Conservation (phyloP, 2,329 filamentous ascomycete genomes). For the Neonectria magnoliae region DNA sequence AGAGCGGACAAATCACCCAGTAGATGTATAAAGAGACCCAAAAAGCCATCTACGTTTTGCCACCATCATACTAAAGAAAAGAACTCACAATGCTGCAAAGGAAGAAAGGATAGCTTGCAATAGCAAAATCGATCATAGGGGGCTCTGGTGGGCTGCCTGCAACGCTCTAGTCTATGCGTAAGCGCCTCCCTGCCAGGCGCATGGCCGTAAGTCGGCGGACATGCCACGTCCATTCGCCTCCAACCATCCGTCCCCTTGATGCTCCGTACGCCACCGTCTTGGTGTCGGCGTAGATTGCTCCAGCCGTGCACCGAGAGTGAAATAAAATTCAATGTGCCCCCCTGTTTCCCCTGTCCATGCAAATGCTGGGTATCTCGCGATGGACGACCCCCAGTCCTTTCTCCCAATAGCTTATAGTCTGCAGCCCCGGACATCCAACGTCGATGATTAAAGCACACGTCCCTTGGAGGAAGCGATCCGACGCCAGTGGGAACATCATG, state of each 20-base stretch:
- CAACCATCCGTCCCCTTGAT: slow-evolving; percentile 13
- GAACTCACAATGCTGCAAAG: background rate
- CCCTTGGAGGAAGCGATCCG: background rate
- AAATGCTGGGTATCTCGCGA: slow-evolving; percentile 43
- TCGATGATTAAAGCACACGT: slow-evolving; percentile 13
- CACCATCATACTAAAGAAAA: background rate
- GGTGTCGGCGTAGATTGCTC: slow-evolving; percentile 10
- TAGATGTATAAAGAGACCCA: slow-evolving; percentile 13
- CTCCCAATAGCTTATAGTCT: slow-evolving; percentile 10
- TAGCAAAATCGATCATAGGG: slow-evolving; percentile 8
- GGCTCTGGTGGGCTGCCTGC: background rate
- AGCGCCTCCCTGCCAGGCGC: background rate
- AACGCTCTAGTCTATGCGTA: slow-evolving; percentile 14
- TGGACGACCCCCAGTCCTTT: slow-evolving; percentile 26
- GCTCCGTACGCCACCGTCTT: slow-evolving; percentile 38
- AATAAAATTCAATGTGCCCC: slow-evolving; percentile 16
- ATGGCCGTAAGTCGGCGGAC: background rate
- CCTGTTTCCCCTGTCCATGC: slow-evolving; percentile 37
- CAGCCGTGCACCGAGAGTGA: slow-evolving; percentile 26
- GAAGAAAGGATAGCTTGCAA: background rate
- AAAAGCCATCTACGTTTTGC: slow-evolving; percentile 4
- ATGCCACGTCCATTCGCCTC: background rate
- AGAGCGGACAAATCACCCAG: slow-evolving; percentile 24
- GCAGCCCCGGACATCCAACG: background rate
- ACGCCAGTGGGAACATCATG: background rate